These are phyloP conservation scores for Musa itinerans DNA, from an alignment of 176 grass and related monocot genomes.

Conservation along the genomic window DNA sequence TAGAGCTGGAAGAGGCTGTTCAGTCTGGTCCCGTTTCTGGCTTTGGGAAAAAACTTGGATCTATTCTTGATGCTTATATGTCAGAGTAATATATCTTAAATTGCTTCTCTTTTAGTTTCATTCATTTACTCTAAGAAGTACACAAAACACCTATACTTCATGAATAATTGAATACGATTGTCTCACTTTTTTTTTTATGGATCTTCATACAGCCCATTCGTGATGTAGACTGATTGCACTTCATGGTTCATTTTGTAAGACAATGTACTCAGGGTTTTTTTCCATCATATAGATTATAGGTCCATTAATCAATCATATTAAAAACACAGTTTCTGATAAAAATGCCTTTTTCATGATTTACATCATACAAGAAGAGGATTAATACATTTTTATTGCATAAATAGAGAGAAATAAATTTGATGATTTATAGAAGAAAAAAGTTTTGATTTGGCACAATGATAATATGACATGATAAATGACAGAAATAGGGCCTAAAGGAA, in stretches of 20 bases:
- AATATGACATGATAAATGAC: neutral
- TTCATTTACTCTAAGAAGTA: neutral
- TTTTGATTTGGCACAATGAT: neutral
- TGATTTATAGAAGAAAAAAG: neutral
- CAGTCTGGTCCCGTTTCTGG: constrained; percentile 41
- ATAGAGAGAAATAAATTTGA: no score
- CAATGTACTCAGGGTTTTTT: neutral
- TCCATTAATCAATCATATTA: neutral
- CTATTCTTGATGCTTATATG: constrained; percentile 63
- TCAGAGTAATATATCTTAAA: constrained; percentile 37
- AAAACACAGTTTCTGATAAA: neutral
- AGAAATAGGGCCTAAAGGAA: neutral
- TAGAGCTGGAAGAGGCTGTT: constrained; percentile 57
- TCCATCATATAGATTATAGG: neutral
- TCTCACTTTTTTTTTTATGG: neutral
- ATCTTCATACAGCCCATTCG: neutral
- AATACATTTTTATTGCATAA: neutral
- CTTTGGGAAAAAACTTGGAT: constrained; percentile 57
- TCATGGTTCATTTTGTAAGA: neutral
- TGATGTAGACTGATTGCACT: neutral
- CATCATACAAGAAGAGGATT: neutral
- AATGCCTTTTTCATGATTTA: neutral
- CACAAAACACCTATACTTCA: neutral
- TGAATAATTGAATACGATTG: neutral
- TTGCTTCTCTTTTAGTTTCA: constrained; percentile 9